A percentile compares a stretch with the other conserved stretches of the same genome.
These are phyloP conservation scores for Epichloe uncinata DNA, from an alignment of 2,329 filamentous ascomycete genomes.

Conservation along the genomic window DNA sequence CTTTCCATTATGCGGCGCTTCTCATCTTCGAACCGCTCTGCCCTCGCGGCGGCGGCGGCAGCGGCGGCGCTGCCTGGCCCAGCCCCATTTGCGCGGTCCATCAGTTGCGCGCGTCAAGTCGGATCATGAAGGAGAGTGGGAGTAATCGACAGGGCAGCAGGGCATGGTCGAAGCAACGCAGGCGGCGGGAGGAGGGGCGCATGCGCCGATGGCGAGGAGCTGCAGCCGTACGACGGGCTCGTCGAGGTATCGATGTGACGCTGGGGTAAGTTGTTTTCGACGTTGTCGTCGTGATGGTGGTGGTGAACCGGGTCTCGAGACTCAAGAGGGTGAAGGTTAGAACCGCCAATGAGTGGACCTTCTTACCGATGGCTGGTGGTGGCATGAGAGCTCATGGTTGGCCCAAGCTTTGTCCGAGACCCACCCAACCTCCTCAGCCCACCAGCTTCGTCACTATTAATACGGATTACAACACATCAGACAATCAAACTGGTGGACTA, in stretches of 20 bases:
- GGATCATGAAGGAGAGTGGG: conserved; percentile 10
- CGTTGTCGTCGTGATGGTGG: background rate
- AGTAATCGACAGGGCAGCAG: conserved; percentile 1
- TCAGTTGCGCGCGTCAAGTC: conserved; percentile 11
- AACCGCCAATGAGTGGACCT: background rate
- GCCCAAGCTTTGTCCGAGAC: conserved; percentile 19
- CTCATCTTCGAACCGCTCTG: conserved; percentile 92
- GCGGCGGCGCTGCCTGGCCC: conserved; percentile 21
- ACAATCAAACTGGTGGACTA: no score
- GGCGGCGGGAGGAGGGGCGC: background rate
- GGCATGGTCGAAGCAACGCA: conserved; percentile 7
- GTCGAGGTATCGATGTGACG: conserved; percentile 18
- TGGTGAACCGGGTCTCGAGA: background rate
- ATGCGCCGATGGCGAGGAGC: conserved; percentile 3
- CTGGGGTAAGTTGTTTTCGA: background rate
- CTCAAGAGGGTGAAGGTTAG: background rate
- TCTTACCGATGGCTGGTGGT: background rate
- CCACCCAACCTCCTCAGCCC: background rate
- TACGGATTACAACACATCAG: no score
- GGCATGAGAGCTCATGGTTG: background rate
- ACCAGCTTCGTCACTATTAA: no score
- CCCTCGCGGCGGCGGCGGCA: conserved; percentile 29
- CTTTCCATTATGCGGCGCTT: conserved; percentile 88
- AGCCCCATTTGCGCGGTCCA: conserved; percentile 28
- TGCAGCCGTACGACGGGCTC: conserved; percentile 12